Evolutionary conservation across 345 rosid species (phyloP).

Genomic region (Dipteronia dyeriana): DNA sequence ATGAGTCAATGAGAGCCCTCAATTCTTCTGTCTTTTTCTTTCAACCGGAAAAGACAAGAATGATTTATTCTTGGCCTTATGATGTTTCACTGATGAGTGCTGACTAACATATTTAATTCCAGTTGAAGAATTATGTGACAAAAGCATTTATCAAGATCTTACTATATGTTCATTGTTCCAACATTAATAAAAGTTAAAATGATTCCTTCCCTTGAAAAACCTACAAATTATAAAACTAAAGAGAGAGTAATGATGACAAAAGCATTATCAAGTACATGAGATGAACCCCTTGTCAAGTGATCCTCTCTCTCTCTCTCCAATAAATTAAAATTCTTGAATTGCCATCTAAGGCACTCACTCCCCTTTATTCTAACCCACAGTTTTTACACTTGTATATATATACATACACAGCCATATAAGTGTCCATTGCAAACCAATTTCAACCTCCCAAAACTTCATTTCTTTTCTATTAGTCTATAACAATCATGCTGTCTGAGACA

Average conservation of each 20-base stretch:
- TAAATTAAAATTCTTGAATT: slow-evolving; percentile 36
- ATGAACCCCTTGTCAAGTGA: slow-evolving; percentile 42
- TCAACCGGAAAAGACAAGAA: neutral
- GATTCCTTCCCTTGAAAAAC: slow-evolving; percentile 10
- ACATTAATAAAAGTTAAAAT: neutral
- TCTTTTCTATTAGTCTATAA: neutral
- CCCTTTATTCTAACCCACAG: slow-evolving; percentile 26
- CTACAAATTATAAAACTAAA: neutral
- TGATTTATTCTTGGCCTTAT: neutral
- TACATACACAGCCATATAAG: neutral
- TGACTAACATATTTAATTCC: neutral
- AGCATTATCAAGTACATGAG: slow-evolving; percentile 8
- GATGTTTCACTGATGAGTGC: neutral
- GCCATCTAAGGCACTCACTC: slow-evolving; percentile 35
- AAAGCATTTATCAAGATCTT: neutral
- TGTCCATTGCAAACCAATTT: neutral
- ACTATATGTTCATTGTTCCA: neutral
- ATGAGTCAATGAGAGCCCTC: neutral
- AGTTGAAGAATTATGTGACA: neutral
- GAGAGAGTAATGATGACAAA: slow-evolving; percentile 8
- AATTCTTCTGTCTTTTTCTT: neutral
- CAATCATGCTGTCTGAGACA: slow-evolving; percentile 41
- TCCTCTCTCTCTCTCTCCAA: slow-evolving; percentile 11
- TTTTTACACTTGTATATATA: neutral
- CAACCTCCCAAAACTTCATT: neutral